Evolutionary conservation across 352 stramenopile species (phyloP).

Genomic region (Pythium biforme): DNA sequence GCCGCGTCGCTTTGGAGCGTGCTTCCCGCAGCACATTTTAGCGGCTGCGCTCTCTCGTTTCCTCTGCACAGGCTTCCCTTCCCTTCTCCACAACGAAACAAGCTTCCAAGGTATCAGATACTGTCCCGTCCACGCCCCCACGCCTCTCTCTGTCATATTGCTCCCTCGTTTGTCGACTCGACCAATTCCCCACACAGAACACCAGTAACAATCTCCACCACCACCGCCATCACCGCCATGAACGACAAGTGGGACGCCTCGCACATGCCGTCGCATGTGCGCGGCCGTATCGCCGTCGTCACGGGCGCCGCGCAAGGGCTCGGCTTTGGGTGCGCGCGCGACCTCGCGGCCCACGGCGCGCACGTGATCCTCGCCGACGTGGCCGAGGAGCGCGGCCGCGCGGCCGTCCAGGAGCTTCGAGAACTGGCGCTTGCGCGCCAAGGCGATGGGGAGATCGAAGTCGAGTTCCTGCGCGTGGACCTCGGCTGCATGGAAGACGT

Average conservation of each 20-base stretch:
- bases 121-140: neutral
- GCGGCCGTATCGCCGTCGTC: constrained; percentile 50
- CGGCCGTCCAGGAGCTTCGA: neutral
- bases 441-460: neutral
- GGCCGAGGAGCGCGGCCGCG: constrained; percentile 9
- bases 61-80: too few species aligned
- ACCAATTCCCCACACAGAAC: neutral
- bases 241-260: constrained; percentile 18
- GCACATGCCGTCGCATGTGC: constrained; percentile 21
- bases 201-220: too few species aligned
- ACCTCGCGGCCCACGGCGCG: constrained; percentile 40
- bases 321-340: constrained; percentile 47
- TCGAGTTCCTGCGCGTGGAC: constrained; percentile 31
- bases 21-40: too few species aligned
- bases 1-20: too few species aligned
- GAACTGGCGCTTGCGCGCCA: neutral
- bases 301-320: constrained; percentile 70
- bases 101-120: neutral
- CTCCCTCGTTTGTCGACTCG: neutral
- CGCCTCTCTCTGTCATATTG: too few species aligned
- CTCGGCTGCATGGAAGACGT: constrained; percentile 26
- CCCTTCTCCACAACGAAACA: too few species aligned
- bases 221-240: neutral
- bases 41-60: too few species aligned
- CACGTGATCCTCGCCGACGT: constrained; percentile 52